Evolutionary conservation across 768 basidiomycete genomes (phyloP).

Genomic region (Trametes cinnabarina): DNA sequence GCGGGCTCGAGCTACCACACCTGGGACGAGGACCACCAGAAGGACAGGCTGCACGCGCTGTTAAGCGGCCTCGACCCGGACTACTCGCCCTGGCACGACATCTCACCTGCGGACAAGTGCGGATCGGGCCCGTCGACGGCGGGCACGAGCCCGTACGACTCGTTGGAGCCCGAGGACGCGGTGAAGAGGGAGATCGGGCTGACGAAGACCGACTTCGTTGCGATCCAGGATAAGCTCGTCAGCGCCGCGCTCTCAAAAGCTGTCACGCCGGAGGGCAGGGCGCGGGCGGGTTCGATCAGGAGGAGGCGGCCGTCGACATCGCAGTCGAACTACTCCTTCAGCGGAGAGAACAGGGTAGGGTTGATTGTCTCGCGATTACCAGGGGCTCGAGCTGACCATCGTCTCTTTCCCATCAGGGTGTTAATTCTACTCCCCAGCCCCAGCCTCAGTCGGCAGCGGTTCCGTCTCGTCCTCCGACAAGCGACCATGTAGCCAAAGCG

Average conservation of each 20-base stretch:
- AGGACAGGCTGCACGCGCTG: constrained; percentile 51
- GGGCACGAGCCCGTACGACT: constrained; percentile 52
- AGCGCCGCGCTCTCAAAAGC: constrained; percentile 57
- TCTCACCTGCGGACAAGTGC: constrained; percentile 45
- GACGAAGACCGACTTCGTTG: constrained; percentile 63
- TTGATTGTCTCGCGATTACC: not conserved
- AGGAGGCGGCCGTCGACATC: constrained; percentile 78
- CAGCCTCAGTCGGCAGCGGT: constrained; percentile 33
- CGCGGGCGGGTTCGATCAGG: constrained; percentile 68
- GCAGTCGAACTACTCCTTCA: constrained; percentile 71
- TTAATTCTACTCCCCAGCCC: constrained; percentile 55
- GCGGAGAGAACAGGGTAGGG: constrained; percentile 45
- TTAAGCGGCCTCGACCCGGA: constrained; percentile 52
- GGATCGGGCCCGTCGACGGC: constrained; percentile 46
- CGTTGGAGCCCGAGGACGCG: constrained; percentile 60
- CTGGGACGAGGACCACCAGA: constrained; percentile 58
- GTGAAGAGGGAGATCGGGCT: constrained; percentile 66
- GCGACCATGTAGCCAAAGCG: constrained; percentile 57
- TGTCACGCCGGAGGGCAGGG: constrained; percentile 53
- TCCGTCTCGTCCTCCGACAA: constrained; percentile 27
- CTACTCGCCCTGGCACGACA: constrained; percentile 64
- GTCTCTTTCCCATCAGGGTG: too few species aligned
- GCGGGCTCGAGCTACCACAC: constrained; percentile 86
- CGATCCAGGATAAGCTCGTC: constrained; percentile 78
- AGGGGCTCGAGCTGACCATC: too few species aligned